A percentile compares a stretch with the other conserved stretches of the same genome.
These are phyloP conservation scores for Candida dubliniensis DNA, from an alignment of 1,139 yeast species.

Conservation along the genomic window DNA sequence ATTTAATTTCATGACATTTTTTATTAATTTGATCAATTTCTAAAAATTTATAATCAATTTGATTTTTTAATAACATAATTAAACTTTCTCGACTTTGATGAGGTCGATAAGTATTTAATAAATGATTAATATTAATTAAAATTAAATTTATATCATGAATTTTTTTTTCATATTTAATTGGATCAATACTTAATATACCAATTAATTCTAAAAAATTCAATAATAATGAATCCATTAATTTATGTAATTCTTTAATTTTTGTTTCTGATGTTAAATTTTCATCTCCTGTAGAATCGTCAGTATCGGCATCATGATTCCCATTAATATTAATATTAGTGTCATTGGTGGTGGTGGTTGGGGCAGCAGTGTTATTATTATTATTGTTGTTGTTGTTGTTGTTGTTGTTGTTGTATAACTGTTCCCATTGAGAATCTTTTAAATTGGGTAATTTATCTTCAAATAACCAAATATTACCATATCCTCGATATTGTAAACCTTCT, in stretches of 20 bases:
- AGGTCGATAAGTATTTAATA: conserved; percentile 81
- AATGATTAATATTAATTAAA: conserved; percentile 80
- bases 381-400: no score
- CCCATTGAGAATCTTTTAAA: conserved; percentile 65
- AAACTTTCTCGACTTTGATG: conserved; percentile 86
- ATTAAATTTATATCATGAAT: conserved; percentile 71
- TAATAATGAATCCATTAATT: conserved; percentile 65
- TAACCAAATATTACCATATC: conserved; percentile 84
- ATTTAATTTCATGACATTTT: conserved; percentile 45
- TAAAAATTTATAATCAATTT: conserved; percentile 51
- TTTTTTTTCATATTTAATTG: conserved; percentile 62
- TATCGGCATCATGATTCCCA: no score
- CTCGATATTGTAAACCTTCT: conserved; percentile 59
- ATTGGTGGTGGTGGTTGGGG: no score
- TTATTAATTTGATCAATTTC: conserved; percentile 55
- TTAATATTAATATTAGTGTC: no score
- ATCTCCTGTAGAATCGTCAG: conserved; percentile 21
- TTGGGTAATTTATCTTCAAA: conserved; percentile 69
- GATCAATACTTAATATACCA: conserved; percentile 70
- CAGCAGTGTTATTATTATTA: no score
- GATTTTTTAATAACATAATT: conserved; percentile 66
- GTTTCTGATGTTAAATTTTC: conserved; percentile 49
- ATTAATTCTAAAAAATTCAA: conserved; percentile 72
- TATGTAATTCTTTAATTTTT: conserved; percentile 67
- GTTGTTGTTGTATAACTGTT: conserved; percentile 59